phyloP scores from a whole-genome alignment of 306 rosid species.

The Vigna radiata region DNA sequence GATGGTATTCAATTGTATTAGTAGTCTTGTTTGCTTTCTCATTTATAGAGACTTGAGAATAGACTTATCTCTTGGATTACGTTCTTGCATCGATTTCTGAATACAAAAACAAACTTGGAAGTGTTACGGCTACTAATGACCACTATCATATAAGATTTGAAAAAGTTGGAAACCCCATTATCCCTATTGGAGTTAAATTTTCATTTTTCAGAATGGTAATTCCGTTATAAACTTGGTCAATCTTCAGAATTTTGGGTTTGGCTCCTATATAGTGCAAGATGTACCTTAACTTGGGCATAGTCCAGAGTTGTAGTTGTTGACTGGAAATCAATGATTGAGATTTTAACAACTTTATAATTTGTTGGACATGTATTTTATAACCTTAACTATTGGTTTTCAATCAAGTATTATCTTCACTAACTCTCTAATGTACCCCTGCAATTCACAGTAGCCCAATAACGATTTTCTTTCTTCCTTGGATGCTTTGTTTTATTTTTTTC shows the following conservation, averaged over 20 bases:
- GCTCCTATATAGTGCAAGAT: background rate
- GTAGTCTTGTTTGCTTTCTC: conserved; percentile 1
- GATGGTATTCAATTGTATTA: background rate
- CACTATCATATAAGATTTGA: background rate
- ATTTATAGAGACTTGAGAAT: conserved; percentile 16
- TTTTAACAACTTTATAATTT: background rate
- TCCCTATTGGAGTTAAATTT: background rate
- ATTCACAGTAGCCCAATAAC: background rate
- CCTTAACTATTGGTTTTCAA: background rate
- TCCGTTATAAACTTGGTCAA: background rate
- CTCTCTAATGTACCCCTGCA: background rate
- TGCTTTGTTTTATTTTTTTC: background rate
- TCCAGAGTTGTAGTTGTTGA: background rate
- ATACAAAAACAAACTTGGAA: background rate
- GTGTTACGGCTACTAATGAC: background rate
- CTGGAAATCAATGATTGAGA: background rate
- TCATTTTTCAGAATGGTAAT: background rate
- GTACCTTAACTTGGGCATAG: background rate
- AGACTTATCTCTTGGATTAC: background rate
- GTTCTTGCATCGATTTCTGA: background rate
- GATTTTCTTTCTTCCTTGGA: conserved; percentile 1
- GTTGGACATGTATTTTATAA: background rate
- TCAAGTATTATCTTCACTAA: background rate
- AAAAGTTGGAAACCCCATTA: conserved; percentile 6
- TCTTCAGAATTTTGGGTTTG: background rate